These are phyloP conservation scores for Hydnum rufescens DNA, from an alignment of 768 basidiomycete species.

Conservation along the genomic window DNA sequence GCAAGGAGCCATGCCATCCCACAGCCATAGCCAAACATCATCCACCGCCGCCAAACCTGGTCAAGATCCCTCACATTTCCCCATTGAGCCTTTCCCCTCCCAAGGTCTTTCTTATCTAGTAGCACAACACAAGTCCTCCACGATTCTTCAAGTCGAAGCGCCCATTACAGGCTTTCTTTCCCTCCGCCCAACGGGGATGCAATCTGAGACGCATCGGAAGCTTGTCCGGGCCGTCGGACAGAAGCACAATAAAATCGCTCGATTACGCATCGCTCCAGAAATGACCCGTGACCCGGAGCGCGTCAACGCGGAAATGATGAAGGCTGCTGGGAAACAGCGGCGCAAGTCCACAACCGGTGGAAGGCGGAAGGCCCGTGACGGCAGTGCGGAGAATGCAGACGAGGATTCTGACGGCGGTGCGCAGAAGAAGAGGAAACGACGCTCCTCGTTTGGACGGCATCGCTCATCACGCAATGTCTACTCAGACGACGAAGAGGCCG, in stretches of 20 bases:
- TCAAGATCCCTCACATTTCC: conserved; percentile 9
- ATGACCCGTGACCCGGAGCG: conserved; percentile 51
- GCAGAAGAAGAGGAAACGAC: not conserved
- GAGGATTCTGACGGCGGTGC: not conserved
- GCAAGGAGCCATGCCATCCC: conserved; percentile 17
- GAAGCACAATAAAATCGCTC: conserved; percentile 63
- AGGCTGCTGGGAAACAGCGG: not conserved
- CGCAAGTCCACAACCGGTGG: not conserved
- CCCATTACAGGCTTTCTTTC: conserved; percentile 67
- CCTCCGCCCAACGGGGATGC: conserved; percentile 74
- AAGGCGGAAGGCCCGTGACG: not conserved
- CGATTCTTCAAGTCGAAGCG: conserved; percentile 73
- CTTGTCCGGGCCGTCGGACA: conserved; percentile 73
- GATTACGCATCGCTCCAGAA: conserved; percentile 62
- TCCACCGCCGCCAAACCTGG: conserved; percentile 13
- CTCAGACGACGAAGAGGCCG: conserved; percentile 9
- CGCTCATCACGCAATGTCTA: not conserved
- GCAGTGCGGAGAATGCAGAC: not conserved
- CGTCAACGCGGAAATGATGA: conserved; percentile 10
- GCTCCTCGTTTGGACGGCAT: not conserved
- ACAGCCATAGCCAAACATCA: conserved; percentile 9
- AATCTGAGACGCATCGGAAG: conserved; percentile 76
- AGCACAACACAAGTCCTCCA: conserved; percentile 70
- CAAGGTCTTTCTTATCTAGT: conserved; percentile 79
- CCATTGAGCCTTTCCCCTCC: conserved; percentile 12